phyloP scores from a whole-genome alignment of 129 eudicot genomes.

The Heracleum sosnowskyi region DNA sequence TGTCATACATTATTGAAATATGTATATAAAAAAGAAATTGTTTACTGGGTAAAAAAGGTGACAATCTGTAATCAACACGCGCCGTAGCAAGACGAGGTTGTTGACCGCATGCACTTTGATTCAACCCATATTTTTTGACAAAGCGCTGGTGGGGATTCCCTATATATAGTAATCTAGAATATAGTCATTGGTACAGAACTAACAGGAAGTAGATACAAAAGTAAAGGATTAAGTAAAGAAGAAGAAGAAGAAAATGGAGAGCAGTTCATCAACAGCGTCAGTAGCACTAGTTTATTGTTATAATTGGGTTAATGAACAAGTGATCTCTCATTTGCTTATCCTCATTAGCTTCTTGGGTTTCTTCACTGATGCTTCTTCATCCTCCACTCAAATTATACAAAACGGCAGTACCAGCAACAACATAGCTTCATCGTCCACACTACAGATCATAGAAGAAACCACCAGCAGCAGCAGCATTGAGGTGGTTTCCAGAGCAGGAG shows the following conservation, averaged over 20 bases:
- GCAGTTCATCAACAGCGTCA: background rate
- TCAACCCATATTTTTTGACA: background rate
- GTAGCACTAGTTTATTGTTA: background rate
- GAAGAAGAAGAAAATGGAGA: background rate
- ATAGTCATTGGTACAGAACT: too few species aligned
- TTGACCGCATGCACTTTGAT: background rate
- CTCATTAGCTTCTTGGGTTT: too few species aligned
- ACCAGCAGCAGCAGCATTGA: background rate
- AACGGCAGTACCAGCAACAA: too few species aligned
- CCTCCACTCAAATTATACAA: too few species aligned
- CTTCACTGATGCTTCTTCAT: too few species aligned
- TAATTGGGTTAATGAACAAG: background rate
- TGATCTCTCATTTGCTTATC: background rate
- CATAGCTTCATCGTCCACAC: too few species aligned
- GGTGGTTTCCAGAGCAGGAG: background rate
- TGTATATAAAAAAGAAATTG: too few species aligned
- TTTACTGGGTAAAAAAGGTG: background rate
- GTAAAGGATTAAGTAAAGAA: too few species aligned
- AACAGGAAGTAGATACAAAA: too few species aligned
- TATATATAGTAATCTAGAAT: too few species aligned
- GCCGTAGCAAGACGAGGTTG: background rate
- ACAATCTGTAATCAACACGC: background rate
- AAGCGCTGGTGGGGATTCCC: background rate
- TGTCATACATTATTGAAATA: too few species aligned
- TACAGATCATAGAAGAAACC: too few species aligned